Evolutionary conservation across 768 basidiomycete species (phyloP), one percentile per base, ranked within the genome.

Genomic region (Boletus bicolor): DNA sequence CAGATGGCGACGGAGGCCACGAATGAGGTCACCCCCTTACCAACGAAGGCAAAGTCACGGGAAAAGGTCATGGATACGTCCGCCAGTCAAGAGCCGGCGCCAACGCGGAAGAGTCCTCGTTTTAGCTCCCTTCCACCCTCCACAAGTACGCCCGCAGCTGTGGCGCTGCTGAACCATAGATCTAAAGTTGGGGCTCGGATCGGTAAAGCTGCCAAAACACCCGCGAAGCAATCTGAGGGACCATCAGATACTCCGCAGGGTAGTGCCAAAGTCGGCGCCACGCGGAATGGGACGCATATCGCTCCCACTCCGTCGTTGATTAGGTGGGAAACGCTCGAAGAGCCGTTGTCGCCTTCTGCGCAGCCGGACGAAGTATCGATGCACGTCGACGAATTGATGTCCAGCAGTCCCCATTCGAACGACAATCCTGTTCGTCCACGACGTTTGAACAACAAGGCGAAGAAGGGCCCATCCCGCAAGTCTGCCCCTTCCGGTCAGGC

Each of bases 321-420:
- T 11, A 43, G 44, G 12, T 77, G 75, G 75, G 69, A 73, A 37
- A 64, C 65, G 1, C 59, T 77, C 11, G 49, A 54, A 14, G 64
- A 67, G 28, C 54, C 63, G 12, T 54, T 62, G 2, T 66, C 72
- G 19, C 67, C 67, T 21, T 65, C 71, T 12, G 48, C 66, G 53
- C 53, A 65, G 49, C n/a, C n/a, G 11, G 72, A 76, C 34, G 75
- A 76, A 28, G 36, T 55, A 9, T 41, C 44, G 10, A 5, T 50
- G 32, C 32, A 21, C 19, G 0, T 68, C 15, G 76, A 77, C 45
- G 74, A 77, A 56, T 55, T 76, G 21, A 62, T 61, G 50, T 62
- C 72, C 3, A 73, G 73, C 47, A 73, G 74, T 34, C 66, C 75
- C 9, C 49, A 32, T 4, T 34, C 43, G 5, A 48, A 59, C 2